These are phyloP conservation scores for Boletales sp. DNA, from an alignment of 768 basidiomycete genomes.

Conservation along the genomic window DNA sequence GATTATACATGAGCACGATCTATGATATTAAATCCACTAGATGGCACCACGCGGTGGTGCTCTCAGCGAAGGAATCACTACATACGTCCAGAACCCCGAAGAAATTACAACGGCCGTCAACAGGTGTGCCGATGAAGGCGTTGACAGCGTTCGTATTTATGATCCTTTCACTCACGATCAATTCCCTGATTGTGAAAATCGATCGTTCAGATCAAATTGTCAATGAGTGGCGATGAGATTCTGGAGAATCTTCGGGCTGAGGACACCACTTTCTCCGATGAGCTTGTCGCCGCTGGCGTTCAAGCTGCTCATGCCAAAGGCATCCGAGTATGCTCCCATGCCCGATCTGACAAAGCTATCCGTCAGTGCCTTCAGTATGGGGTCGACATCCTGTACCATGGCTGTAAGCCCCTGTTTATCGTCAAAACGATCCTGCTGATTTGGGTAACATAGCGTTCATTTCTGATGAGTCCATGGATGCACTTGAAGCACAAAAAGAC, in stretches of 20 bases:
- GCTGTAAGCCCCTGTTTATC: slow-evolving; percentile 13
- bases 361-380: slow-evolving; percentile 36
- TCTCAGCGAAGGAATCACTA: slow-evolving; percentile 31
- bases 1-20: not conserved
- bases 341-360: slow-evolving; percentile 32
- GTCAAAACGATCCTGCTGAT: slow-evolving; percentile 9
- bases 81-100: slow-evolving; percentile 26
- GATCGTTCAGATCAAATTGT: slow-evolving; percentile 28
- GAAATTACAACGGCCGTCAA: slow-evolving; percentile 28
- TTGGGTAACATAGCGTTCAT: slow-evolving; percentile 26
- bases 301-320: slow-evolving; percentile 34
- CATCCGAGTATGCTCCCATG: slow-evolving; percentile 37
- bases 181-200: not conserved
- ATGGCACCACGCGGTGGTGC: slow-evolving; percentile 31
- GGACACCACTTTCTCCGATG: slow-evolving; percentile 32
- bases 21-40: slow-evolving; percentile 11
- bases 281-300: slow-evolving; percentile 32
- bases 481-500: slow-evolving; percentile 33
- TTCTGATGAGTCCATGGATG: slow-evolving; percentile 34
- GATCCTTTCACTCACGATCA: not conserved
- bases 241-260: slow-evolving; percentile 33
- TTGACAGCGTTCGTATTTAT: slow-evolving; percentile 16
- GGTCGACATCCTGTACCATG: slow-evolving; percentile 30
- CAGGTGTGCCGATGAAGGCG: slow-evolving; percentile 22
- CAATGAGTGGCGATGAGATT: slow-evolving; percentile 37